Percentiles rank a stretch among this genome's conserved stretches.
phyloP scores from a whole-genome alignment of 2,329 filamentous ascomycete genomes.

The Coniosporium tulheliwenetii region DNA sequence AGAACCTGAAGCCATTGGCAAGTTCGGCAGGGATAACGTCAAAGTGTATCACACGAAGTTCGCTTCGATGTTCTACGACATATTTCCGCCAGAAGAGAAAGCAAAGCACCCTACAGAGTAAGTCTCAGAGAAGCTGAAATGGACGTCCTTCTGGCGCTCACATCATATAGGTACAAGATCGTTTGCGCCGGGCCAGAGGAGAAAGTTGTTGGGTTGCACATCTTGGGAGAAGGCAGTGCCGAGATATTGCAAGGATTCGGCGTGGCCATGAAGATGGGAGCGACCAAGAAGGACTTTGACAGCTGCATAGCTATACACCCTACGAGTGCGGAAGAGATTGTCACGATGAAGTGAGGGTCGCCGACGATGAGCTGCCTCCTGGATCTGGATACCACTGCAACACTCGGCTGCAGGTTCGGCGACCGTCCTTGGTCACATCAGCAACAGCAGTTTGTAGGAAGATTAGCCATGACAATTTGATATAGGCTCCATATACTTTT shows the following conservation, averaged over 20 bases:
- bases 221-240: conserved; percentile 58
- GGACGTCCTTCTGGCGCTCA: too few species aligned
- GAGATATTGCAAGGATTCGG: conserved; percentile 52
- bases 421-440: too few species aligned
- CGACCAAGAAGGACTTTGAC: conserved; percentile 43
- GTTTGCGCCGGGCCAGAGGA: conserved; percentile 61
- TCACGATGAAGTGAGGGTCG: conserved; percentile 24
- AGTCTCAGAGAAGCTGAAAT: neutral
- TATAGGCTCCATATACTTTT: too few species aligned
- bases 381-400: too few species aligned
- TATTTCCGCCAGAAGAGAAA: conserved; percentile 73
- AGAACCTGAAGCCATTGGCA: conserved; percentile 58
- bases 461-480: too few species aligned
- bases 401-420: too few species aligned
- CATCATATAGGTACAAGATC: conserved; percentile 68
- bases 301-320: conserved; percentile 42
- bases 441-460: too few species aligned
- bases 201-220: conserved; percentile 75
- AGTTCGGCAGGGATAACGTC: conserved; percentile 55
- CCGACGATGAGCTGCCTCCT: too few species aligned
- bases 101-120: conserved; percentile 34
- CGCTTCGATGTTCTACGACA: conserved; percentile 76
- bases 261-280: conserved; percentile 51
- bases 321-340: conserved; percentile 39
- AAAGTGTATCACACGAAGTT: conserved; percentile 72